phyloP scores from a whole-genome alignment of 2,329 filamentous ascomycete genomes.

The Tolypocladium pustulatum region DNA sequence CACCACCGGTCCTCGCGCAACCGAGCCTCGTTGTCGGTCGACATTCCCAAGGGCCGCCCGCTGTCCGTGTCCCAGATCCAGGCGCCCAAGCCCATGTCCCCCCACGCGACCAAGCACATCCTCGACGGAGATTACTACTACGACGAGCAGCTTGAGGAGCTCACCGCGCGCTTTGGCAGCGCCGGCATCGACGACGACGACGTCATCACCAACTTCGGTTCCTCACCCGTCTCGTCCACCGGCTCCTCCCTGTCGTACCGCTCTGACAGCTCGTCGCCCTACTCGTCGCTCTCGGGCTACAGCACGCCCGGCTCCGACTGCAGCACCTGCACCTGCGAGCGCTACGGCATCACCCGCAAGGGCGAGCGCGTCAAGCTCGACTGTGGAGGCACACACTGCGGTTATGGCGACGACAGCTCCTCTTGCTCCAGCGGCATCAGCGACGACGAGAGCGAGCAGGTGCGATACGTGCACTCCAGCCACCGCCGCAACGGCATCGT shows the following conservation, averaged over 20 bases:
- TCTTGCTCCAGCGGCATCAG: constrained; percentile 57
- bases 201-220: constrained; percentile 42
- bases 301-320: constrained; percentile 69
- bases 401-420: constrained; percentile 61
- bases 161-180: constrained; percentile 63
- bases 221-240: constrained; percentile 53
- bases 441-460: constrained; percentile 47
- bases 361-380: constrained; percentile 93
- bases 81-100: constrained; percentile 80
- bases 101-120: constrained; percentile 79
- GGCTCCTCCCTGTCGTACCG: constrained; percentile 62
- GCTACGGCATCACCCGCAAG: constrained; percentile 90
- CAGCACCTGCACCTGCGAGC: constrained; percentile 82
- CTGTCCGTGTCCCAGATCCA: constrained; percentile 83
- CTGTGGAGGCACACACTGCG: constrained; percentile 82
- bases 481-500: constrained; percentile 56
- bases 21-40: constrained; percentile 42
- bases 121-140: constrained; percentile 70
- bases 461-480: constrained; percentile 31
- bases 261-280: constrained; percentile 65
- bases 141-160: constrained; percentile 64
- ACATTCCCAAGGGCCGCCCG: constrained; percentile 80
- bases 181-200: constrained; percentile 49
- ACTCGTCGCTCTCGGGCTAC: constrained; percentile 64
- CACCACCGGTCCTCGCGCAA: constrained; percentile 31